phyloP scores from a whole-genome alignment of 176 grass and related monocot species.

The Raddia distichophylla region DNA sequence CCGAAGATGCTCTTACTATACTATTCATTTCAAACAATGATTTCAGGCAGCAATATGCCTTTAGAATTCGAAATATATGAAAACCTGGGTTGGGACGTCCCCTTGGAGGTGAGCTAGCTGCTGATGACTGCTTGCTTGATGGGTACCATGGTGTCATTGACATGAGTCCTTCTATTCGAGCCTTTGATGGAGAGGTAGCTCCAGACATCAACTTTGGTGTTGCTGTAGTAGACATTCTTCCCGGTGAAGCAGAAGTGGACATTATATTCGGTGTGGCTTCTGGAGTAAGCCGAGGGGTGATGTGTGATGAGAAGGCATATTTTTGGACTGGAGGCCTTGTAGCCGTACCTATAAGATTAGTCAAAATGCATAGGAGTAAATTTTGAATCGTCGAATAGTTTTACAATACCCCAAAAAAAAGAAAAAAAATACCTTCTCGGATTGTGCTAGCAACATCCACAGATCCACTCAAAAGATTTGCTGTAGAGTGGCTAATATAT shows the following conservation, averaged over 20 bases:
- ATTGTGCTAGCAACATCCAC: slow-evolving; percentile 46
- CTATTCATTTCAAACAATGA: neutral
- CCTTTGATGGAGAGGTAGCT: slow-evolving; percentile 71
- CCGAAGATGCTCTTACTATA: neutral
- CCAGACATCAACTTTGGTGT: slow-evolving; percentile 83
- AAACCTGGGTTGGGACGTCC: slow-evolving; percentile 74
- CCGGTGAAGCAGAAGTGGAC: slow-evolving; percentile 70
- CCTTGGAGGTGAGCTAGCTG: slow-evolving; percentile 73
- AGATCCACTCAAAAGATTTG: slow-evolving; percentile 46
- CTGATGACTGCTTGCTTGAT: slow-evolving; percentile 88
- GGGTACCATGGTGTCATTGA: slow-evolving; percentile 91
- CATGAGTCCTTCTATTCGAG: slow-evolving; percentile 57
- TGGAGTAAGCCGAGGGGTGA: slow-evolving; percentile 53
- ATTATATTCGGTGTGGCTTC: slow-evolving; percentile 61
- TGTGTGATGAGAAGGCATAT: slow-evolving; percentile 50
- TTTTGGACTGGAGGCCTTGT: slow-evolving; percentile 51
- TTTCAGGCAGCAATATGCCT: neutral
- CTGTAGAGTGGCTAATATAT: slow-evolving; percentile 27
- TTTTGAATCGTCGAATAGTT: neutral
- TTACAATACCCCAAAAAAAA: neutral
- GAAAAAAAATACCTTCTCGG: slow-evolving; percentile 48
- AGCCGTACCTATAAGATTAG: slow-evolving; percentile 48
- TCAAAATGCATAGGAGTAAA: slow-evolving; percentile 23
- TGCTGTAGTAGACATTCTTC: slow-evolving; percentile 54
- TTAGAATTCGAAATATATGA: neutral